phyloP scores from a whole-genome alignment of 2,329 filamentous ascomycete genomes.

The Pseudonectria foliicola region DNA sequence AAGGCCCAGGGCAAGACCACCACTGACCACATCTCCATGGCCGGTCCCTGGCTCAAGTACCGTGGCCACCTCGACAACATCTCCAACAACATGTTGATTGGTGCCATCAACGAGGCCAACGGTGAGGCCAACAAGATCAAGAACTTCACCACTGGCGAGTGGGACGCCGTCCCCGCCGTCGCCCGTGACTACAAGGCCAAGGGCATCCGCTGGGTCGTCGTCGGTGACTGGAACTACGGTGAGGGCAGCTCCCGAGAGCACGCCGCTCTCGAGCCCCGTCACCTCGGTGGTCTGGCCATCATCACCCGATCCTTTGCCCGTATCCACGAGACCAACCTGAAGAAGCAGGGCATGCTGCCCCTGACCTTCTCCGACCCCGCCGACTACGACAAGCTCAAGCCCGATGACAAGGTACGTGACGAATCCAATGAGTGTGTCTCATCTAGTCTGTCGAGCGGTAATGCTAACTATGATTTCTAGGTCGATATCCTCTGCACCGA shows the following conservation, averaged over 20 bases:
- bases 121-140: constrained; percentile 96
- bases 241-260: constrained; percentile 98
- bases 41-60: constrained; percentile 97
- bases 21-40: constrained; percentile 96
- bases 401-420: constrained; percentile 66
- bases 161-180: constrained; percentile 82
- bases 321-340: constrained; percentile 99
- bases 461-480: constrained; percentile 26
- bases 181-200: constrained; percentile 98
- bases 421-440: not conserved
- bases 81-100: constrained; percentile 99
- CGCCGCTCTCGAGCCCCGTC: constrained; percentile 92
- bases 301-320: constrained; percentile 93
- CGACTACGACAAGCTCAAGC: constrained; percentile 96
- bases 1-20: constrained; percentile 98
- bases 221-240: constrained; percentile 99
- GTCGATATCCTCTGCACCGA: constrained; percentile 84
- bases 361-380: constrained; percentile 90
- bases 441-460: constrained; percentile 1
- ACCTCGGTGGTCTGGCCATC: constrained; percentile 94
- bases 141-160: constrained; percentile 80
- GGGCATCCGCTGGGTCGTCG: constrained; percentile 91
- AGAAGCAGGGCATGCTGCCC: constrained; percentile 99
- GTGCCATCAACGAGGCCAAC: constrained; percentile 93
- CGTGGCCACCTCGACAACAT: constrained; percentile 99